Evolutionary conservation across 257 asterid species (phyloP), one percentile per base, ranked within the genome.

Genomic region (Marsdenia floribunda): DNA sequence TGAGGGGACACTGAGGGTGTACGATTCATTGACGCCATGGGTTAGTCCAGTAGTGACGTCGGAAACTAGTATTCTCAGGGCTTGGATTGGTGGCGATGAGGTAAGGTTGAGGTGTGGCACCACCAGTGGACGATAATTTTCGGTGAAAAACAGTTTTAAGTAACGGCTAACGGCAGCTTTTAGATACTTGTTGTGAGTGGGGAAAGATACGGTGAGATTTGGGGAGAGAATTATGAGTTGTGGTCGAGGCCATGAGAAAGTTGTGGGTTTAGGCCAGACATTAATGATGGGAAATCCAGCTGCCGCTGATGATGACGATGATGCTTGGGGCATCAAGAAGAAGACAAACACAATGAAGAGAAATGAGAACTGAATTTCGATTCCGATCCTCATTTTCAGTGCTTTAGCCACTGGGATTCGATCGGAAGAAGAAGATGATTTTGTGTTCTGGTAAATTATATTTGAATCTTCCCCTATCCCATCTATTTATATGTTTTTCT

Each of bases 241-340:
- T 42, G 95, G 97, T 57, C 66, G 74, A 71, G 96, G 80, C 98
- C 98, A 95, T 3, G 58, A 71, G 87, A 90, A 79, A 10, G 71
- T 74, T 54, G 88, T 89, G 88, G 99, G 99, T 81, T 83, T 88
- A 64, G 99, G 98, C 99, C 98, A 95, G 26, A 95, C 87, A 78
- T 89, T 82, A 42, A 42, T 42, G 88, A 92, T 76, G 4, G 96
- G 93, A 74, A 73, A 85, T 70, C 67, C 69, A 44, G 77, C 85
- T 82, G 95, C 88, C 81, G 77, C 86, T 83, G 95, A 88, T 82
- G 90, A 79, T n/a, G n/a, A n/a, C n/a, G n/a, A n/a, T n/a, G n/a
- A n/a, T 84, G 82, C 79, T 79, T 70, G 83, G 55, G 57, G 79
- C 53, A 68, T 37, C 29, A 29, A 29, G 33, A 29, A 29, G 33